Base-by-base conservation (phyloP, 2,329 filamentous ascomycete species). In the Pestalotiopsis sp. region DNA sequence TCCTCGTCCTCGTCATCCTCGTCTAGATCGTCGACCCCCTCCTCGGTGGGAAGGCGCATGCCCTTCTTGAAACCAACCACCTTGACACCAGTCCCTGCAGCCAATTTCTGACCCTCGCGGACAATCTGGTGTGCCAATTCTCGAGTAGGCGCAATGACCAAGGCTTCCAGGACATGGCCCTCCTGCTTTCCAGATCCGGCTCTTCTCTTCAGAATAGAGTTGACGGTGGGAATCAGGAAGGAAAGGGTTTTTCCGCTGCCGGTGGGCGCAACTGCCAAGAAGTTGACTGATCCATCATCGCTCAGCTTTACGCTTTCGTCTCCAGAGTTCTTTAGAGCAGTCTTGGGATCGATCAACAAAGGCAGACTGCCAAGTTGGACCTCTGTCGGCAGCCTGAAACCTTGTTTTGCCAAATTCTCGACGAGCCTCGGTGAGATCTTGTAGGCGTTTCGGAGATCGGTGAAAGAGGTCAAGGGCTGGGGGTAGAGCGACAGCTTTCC, bases 181-280 rank as follows among this genome's bases (percentile, higher is more conserved):
- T 86, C 76, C 59, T 78, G 76, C 73, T 68, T 73, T 64, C 72
- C 62, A 60, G 85, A 81, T 52, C 84, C 81, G 0, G 86, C 83
- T 57, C 87, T 82, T 66, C 87, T 82, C 70, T 86, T 84, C 73
- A 93, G 83, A 57, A 97, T 90, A 60, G 88, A 87, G 76, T 97
- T 92, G 74, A 99, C 90, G 3, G 94, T 87, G 0, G 95, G 95
- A 57, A 99, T 92, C 75, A 98, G 81, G 76, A 98, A 99, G 20
- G 94, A 94, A 71, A 99, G 84, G 0, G 96, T 99, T 84, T 99
- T 99, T 59, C 96, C 96, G 78, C 95, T 98, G 27, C 96, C 96
- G 0, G 96, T 99, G 1, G 96, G 96, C 3, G 96, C 96, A 58
- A 98, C 90, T 0, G 93, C 93, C 71, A 99, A 81, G 52, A 99